phyloP scores from a whole-genome alignment of 2,329 filamentous ascomycete species.

The Sporothrix euskadiensis region DNA sequence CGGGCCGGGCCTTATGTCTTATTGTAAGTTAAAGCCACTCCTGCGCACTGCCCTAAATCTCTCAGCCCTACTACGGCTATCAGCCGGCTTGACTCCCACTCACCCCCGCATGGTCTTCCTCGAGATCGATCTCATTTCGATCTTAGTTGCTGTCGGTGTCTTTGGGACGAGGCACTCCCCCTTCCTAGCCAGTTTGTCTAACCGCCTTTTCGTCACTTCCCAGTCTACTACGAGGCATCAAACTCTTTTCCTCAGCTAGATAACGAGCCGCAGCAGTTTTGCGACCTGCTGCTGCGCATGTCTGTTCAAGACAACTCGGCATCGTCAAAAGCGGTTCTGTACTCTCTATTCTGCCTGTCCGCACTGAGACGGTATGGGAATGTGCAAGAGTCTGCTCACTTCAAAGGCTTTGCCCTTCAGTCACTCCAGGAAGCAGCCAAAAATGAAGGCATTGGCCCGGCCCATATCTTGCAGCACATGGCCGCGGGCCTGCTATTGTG shows the following conservation, averaged over 20 bases:
- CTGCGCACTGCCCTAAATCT: not conserved
- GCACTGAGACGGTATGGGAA: conserved; percentile 25
- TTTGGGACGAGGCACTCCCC: not conserved
- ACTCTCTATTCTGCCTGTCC: conserved; percentile 25
- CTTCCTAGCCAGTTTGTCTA: not conserved
- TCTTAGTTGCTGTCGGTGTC: not conserved
- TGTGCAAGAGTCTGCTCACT: conserved; percentile 22
- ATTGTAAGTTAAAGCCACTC: conserved; percentile 20
- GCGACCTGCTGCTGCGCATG: conserved; percentile 30
- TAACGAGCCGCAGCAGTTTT: conserved; percentile 22
- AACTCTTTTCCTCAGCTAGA: conserved; percentile 28
- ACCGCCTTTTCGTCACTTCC: not conserved
- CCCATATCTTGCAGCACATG: conserved; percentile 26
- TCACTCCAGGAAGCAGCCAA: conserved; percentile 22
- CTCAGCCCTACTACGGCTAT: not conserved
- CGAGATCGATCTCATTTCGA: not conserved
- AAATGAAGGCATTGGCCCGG: not conserved
- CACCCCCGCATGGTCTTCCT: not conserved
- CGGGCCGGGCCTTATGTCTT: conserved; percentile 22
- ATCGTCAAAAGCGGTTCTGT: conserved; percentile 24
- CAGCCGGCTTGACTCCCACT: too few species aligned
- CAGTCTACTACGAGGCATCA: conserved; percentile 30
- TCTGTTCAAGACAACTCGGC: conserved; percentile 26
- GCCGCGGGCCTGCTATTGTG: conserved; percentile 27
- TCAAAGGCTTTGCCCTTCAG: conserved; percentile 25